Evolutionary conservation across 2,329 filamentous ascomycete species (phyloP).

Genomic region (Chrysosphaeria jannelii): DNA sequence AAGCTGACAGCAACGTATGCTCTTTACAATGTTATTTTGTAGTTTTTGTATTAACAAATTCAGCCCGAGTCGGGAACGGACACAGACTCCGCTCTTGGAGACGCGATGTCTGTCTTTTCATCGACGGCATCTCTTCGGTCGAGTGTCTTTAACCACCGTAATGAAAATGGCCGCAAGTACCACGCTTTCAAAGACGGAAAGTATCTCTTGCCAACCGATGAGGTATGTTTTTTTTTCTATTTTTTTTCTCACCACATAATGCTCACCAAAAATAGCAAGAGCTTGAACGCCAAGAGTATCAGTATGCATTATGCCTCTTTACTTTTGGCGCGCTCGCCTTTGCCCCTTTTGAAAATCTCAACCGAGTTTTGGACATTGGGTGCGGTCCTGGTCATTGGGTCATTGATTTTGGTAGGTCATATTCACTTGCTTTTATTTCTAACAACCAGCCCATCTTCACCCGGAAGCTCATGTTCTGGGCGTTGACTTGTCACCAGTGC

Average conservation of each 20-base stretch:
- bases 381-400: conserved; percentile 14
- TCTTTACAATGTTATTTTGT: not conserved
- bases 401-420: conserved; percentile 7
- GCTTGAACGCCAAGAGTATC: conserved; percentile 10
- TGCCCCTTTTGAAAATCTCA: conserved; percentile 13
- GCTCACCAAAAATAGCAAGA: conserved; percentile 6
- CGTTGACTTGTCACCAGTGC: conserved; percentile 6
- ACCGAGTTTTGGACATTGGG: conserved; percentile 17
- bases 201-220: conserved; percentile 11
- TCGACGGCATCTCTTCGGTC: conserved; percentile 9
- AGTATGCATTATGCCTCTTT: conserved; percentile 11
- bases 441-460: conserved; percentile 5
- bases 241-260: too few species aligned
- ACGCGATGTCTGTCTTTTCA: conserved; percentile 8
- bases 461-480: conserved; percentile 7
- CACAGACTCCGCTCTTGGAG: too few species aligned
- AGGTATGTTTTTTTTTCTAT: conserved; percentile 5
- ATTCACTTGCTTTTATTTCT: not conserved
- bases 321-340: conserved; percentile 14
- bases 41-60: not conserved
- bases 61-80: too few species aligned
- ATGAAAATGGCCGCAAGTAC: conserved; percentile 12
- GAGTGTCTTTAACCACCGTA: conserved; percentile 7
- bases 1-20: not conserved
- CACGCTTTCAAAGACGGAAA: conserved; percentile 11